Evolutionary conservation across 495 filamentous ascomycete genomes (phyloP), one percentile per base, ranked within the genome.

Genomic region (Daldinia vernicosa): DNA sequence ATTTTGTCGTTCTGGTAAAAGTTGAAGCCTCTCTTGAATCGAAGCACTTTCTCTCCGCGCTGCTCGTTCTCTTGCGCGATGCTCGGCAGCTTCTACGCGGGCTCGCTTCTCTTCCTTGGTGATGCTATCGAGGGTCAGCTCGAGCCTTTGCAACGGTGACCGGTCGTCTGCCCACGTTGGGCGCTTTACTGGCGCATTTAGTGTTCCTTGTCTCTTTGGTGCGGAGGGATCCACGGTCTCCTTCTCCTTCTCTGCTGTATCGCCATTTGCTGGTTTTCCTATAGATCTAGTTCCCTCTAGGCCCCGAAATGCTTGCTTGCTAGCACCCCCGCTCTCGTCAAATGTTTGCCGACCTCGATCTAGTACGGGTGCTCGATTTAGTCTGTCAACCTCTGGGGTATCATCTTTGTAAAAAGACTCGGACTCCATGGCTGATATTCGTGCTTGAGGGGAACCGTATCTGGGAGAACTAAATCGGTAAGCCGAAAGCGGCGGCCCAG

Each of bases 71-170:
- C 89, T 80, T 74, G 86, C 79, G 75, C 82, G 83, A 56, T 84
- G 80, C 74, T 97, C 94, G 1, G 92, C 91, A 75, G 94, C 89
- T 78, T 93, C 85, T n/a, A 91, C 87, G 53, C 91, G 86, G 2
- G 92, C 91, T 64, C 92, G 86, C 76, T 93, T 97, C 75, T 97
- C 94, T 74, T 96, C 93, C 77, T 97, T 97, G 77, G 90, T 96
- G 72, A 97, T 94, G 77, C 92, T 92, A 77, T 88, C 89, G 63
- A 98, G 83, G 58, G 93, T 93, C 40, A 91, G 87, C 80, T 98
- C 95, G 59, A 99, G 88, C 78, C 89, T 94, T 77, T 98, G 95
- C 24, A 99, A 82, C 33, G 95, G 95, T 54, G 94, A 97, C 56
- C 92, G 88, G 75, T 94, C 90, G 24, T 88, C 85, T 59, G 93